phyloP scores from a whole-genome alignment of 441 rosid genomes.

The Breynia disticha region DNA sequence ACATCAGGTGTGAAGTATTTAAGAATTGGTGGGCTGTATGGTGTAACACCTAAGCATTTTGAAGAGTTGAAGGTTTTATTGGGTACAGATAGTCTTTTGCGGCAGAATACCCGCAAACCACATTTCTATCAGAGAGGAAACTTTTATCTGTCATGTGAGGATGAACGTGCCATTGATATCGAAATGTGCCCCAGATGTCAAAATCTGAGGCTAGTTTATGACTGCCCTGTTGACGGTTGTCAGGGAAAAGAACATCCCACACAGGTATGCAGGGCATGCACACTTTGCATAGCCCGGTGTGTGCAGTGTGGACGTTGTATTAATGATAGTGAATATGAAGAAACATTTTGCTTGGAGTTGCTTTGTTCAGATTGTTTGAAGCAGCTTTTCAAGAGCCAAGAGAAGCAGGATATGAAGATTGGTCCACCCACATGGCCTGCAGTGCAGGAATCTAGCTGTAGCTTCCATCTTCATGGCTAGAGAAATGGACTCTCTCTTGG shows the following conservation, averaged over 20 bases:
- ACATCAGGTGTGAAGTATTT: conserved; percentile 51
- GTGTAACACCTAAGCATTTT: conserved; percentile 55
- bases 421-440: conserved; percentile 10
- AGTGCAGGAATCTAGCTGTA: conserved; percentile 17
- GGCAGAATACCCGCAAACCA: conserved; percentile 38
- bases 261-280: conserved; percentile 72
- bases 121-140: conserved; percentile 58
- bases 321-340: conserved; percentile 72
- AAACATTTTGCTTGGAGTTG: conserved; percentile 70
- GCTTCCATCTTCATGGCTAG: conserved; percentile 32
- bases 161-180: conserved; percentile 63
- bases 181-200: conserved; percentile 84
- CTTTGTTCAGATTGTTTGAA: conserved; percentile 63
- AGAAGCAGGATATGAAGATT: conserved; percentile 22
- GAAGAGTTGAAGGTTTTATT: conserved; percentile 55
- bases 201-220: conserved; percentile 67
- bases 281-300: conserved; percentile 72
- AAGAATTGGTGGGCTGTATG: conserved; percentile 70
- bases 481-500: conserved; percentile 10
- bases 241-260: conserved; percentile 32
- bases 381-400: conserved; percentile 14
- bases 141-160: conserved; percentile 53
- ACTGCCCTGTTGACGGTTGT: conserved; percentile 80
- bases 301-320: conserved; percentile 85
- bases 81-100: conserved; percentile 26